phyloP scores from a whole-genome alignment of 257 asterid genomes.

The Penstemon barbatus region DNA sequence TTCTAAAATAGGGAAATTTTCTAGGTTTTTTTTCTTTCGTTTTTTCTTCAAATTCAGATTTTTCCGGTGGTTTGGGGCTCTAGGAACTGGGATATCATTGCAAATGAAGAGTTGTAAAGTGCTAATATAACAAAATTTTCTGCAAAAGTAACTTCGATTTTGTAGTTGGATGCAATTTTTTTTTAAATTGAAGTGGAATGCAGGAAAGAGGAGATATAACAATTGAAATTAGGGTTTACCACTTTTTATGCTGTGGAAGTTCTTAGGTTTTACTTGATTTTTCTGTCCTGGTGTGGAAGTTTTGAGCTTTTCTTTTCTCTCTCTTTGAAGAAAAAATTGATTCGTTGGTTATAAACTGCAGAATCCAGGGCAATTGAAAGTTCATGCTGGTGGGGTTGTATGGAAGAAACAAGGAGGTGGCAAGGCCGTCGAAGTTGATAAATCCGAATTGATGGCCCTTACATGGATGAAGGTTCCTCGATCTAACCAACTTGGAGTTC shows the following conservation, averaged over 20 bases:
- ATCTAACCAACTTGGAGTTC: slow-evolving; percentile 85
- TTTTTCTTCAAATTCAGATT: slow-evolving; percentile 8
- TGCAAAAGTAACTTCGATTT: background rate
- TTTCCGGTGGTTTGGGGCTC: background rate
- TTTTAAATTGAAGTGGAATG: background rate
- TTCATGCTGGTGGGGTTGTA: slow-evolving; percentile 73
- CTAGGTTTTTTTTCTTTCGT: background rate
- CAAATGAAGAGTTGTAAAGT: background rate
- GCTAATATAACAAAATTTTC: slow-evolving; percentile 4
- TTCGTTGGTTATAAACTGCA: slow-evolving; percentile 33
- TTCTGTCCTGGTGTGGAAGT: background rate
- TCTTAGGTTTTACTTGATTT: background rate
- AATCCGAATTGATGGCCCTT: slow-evolving; percentile 64
- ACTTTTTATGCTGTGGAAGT: background rate
- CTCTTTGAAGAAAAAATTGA: slow-evolving; percentile 8
- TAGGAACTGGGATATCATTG: slow-evolving; percentile 11
- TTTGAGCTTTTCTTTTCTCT: background rate
- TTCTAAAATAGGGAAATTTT: background rate
- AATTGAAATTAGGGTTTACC: background rate
- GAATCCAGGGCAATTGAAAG: slow-evolving; percentile 90
- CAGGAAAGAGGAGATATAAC: background rate
- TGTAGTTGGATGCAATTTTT: background rate
- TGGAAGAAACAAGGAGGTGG: slow-evolving; percentile 99
- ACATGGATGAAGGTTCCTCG: slow-evolving; percentile 97
- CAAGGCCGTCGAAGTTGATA: slow-evolving; percentile 89